Evolutionary conservation across 345 rosid species (phyloP), one percentile per base, ranked within the genome.

Genomic region (Brassica juncea): DNA sequence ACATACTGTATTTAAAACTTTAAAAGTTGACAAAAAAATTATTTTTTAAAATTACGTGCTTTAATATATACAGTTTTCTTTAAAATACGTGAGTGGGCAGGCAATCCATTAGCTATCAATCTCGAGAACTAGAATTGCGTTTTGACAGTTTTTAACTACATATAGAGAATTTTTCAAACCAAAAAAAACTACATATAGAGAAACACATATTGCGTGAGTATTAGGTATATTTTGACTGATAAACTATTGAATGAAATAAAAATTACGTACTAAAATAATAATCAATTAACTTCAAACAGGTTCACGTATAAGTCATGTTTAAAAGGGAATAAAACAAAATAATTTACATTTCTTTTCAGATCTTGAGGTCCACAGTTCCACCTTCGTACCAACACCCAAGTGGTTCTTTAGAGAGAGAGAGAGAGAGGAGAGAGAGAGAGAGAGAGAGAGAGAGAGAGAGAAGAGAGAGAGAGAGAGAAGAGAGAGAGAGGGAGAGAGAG

Each of bases 281-380:
- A 35, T 0, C 2, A 72, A 5, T 35, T n/a, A 71, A 71, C 16
- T 4, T 11, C 19, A 37, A 79, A 44, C 34, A 59, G 64, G 31
- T 73, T 79, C 77, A 79, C 77, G 77, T 66, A 79, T 32, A 72
- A 72, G 73, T 72, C 73, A 79, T 79, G 82, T 60, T 66, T 23
- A 72, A 66, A 73, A 67, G 73, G 52, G 62, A 68, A 67, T 44
- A 66, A 72, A 78, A 72, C 63, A 54, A 66, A 78, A 79, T 54
- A 54, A 54, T 54, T 54, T 54, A 54, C 59, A 54, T 15, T 54
- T 54, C 59, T 54, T 54, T 54, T 54, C 59, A 54, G 59, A 54
- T 54, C 59, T 54, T 54, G 59, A 54, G 59, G 59, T 54, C 59
- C 59, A 54, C 59, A 52, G 59, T 54, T 54, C 59, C 59, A 54